These are phyloP conservation scores for Hyaloscypha bicolor DNA, from an alignment of 495 filamentous ascomycete species.

Conservation along the genomic window DNA sequence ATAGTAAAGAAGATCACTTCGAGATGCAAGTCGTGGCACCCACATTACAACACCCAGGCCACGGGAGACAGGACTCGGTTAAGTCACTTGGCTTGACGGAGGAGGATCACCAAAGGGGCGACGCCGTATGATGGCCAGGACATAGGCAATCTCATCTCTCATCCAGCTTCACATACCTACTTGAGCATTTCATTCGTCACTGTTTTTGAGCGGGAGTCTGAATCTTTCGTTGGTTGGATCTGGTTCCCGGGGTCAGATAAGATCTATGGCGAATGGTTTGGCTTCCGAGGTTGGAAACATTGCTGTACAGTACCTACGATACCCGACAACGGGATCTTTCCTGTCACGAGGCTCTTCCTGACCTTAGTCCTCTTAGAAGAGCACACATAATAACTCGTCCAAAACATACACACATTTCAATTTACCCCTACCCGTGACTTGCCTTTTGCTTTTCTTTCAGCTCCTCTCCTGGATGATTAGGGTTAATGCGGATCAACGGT, in stretches of 20 bases:
- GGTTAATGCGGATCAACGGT: no score
- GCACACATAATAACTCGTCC: no score
- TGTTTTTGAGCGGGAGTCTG: constrained; percentile 21
- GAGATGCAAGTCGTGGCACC: constrained; percentile 30
- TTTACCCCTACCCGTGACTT: no score
- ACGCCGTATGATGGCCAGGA: constrained; percentile 14
- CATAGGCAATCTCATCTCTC: neutral
- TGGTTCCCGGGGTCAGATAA: neutral
- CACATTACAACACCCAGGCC: constrained; percentile 25
- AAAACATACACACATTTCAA: no score
- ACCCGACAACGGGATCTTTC: neutral
- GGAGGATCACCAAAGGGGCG: constrained; percentile 16
- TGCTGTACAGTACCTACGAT: constrained; percentile 1
- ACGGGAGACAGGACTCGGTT: constrained; percentile 13
- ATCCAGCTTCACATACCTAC: neutral
- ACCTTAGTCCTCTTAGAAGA: no score
- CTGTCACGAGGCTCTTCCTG: no score
- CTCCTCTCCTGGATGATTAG: no score
- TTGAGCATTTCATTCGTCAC: neutral
- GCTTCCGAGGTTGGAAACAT: constrained; percentile 1
- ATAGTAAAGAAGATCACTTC: constrained; percentile 15
- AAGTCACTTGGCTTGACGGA: constrained; percentile 4
- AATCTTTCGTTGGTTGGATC: neutral
- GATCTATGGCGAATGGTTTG: neutral
- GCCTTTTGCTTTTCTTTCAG: no score